Evolutionary conservation across 2,329 filamentous ascomycete species (phyloP).

Genomic region (Tolypocladium tundrense): DNA sequence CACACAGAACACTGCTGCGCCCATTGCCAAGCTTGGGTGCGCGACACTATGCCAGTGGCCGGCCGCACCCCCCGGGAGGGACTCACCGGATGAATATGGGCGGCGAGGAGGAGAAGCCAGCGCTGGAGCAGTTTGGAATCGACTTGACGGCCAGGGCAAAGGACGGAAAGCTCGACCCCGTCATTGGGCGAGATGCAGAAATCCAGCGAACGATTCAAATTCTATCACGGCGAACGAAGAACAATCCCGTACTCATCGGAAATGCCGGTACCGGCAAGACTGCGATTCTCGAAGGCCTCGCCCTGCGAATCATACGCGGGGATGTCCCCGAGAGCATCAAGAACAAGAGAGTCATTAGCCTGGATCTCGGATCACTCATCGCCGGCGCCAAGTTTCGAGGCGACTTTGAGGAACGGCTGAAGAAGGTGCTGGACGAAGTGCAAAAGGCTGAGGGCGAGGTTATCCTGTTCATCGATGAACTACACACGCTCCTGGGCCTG

Average conservation of each 20-base stretch:
- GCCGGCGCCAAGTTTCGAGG: constrained; percentile 92
- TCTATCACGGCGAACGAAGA: constrained; percentile 84
- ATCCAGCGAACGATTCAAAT: constrained; percentile 94
- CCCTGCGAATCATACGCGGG: constrained; percentile 78
- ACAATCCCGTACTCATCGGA: constrained; percentile 91
- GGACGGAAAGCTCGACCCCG: constrained; percentile 86
- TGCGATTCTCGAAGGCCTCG: constrained; percentile 81
- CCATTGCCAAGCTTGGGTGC: constrained; percentile 28
- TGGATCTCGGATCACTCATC: constrained; percentile 87
- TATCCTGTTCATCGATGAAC: constrained; percentile 90
- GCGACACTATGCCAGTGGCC: constrained; percentile 56
- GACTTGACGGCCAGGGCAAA: constrained; percentile 79
- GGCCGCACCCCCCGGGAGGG: constrained; percentile 79
- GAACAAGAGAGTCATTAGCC: constrained; percentile 76
- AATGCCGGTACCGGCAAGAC: constrained; percentile 89
- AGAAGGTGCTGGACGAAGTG: constrained; percentile 84
- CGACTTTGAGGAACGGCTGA: constrained; percentile 90
- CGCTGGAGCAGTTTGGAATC: constrained; percentile 82
- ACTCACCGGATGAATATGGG: constrained; percentile 91
- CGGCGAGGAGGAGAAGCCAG: constrained; percentile 66
- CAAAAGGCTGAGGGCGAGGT: constrained; percentile 80
- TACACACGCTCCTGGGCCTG: constrained; percentile 82
- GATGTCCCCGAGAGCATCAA: constrained; percentile 96
- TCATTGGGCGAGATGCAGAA: constrained; percentile 85
- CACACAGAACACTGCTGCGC: constrained; percentile 11